Base-by-base conservation (phyloP, 495 filamentous ascomycete species). In the Terfezia claveryi region DNA sequence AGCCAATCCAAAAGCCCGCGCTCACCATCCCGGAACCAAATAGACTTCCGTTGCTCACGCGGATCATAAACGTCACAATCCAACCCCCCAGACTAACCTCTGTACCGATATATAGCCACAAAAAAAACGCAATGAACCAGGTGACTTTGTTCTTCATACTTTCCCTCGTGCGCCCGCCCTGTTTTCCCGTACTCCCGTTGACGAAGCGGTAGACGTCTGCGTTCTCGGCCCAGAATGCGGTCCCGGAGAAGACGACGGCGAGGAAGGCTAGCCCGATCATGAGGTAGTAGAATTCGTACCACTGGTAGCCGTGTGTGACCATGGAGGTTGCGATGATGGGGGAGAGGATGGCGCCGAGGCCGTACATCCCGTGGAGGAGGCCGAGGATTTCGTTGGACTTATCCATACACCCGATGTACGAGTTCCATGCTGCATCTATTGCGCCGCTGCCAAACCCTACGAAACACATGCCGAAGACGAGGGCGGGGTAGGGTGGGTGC, bases 1-100 rank as follows among this genome's bases (percentile, higher is more conserved):
- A 82, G 49, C 84, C 83, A 9, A 66, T 82, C 85, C 85, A 88
- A 67, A 88, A 92, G 5, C 84, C 85, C 0, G 83, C 72, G 20
- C 82, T 87, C 4, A 89, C 84, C 63, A 87, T 88, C 14, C 86
- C 85, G 9, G 87, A 81, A 4, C 71, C 68, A 8, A 72, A 68
- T 3, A 81, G 81, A 56, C 80, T 68, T 10, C 82, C 82, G 60
- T 76, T 66, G 17, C 85, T 81, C 55, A 77, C 74, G 37, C 69
- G 74, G 64, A 87, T 82, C 37, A 88, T 67, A 70, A 85, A 87
- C 4, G 80, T 82, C 50, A 87, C 83, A 14, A 87, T 78, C 87
- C 83, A 92, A 23, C 83, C 80, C 55, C 17, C 20, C 10, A 27
- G 5, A 1, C 6, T 67, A 16, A 69, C 67, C 51, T 70, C 68